Evolutionary conservation across 2,329 filamentous ascomycete genomes (phyloP).

Genomic region (Ascosphaera apis): DNA sequence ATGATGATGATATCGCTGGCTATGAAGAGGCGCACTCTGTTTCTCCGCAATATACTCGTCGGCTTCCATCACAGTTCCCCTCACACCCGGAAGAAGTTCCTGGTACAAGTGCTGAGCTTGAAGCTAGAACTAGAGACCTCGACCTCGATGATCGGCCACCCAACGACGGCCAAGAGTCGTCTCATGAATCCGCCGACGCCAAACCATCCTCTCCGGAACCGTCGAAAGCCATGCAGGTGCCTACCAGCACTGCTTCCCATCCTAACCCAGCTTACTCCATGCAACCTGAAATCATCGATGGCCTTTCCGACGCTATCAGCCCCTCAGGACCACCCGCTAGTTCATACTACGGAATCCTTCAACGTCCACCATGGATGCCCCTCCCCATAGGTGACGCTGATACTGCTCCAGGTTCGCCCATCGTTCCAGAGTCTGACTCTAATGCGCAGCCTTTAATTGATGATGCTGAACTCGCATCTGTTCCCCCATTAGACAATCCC

Average conservation of each 20-base stretch:
- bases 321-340: conserved; percentile 24
- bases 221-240: conserved; percentile 19
- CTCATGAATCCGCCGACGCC: conserved; percentile 10
- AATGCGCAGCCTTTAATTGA: conserved; percentile 7
- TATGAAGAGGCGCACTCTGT: no score
- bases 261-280: no score
- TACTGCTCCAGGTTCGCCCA: conserved; percentile 73
- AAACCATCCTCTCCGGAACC: conserved; percentile 13
- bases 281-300: conserved; percentile 10
- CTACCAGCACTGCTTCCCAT: no score
- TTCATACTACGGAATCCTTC: conserved; percentile 22
- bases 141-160: neutral
- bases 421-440: conserved; percentile 46
- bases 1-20: no score
- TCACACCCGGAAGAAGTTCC: no score
- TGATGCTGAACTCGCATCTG: conserved; percentile 16
- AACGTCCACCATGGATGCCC: conserved; percentile 61
- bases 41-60: no score
- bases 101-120: no score
- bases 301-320: conserved; percentile 10
- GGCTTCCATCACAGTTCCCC: no score
- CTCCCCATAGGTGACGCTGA: conserved; percentile 84
- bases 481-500: no score
- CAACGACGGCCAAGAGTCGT: conserved; percentile 6
- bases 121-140: no score